Evolutionary conservation across 2,329 filamentous ascomycete species (phyloP), one percentile per base, ranked within the genome.

Genomic region (Laburnicola sp.): DNA sequence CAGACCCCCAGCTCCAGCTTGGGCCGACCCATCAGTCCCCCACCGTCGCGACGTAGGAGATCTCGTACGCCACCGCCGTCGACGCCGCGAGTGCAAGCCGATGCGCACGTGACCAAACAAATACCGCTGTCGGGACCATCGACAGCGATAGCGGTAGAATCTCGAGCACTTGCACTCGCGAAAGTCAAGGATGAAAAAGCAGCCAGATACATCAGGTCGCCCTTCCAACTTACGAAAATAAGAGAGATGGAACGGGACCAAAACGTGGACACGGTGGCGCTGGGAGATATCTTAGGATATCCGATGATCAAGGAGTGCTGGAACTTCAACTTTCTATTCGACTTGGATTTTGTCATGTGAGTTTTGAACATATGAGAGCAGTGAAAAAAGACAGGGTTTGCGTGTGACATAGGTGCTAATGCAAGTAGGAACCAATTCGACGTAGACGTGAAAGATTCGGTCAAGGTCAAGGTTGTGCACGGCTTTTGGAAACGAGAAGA

Each of bases 231-330:
- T 10, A 92, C 87, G 0, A 80, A 78, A 52, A 86, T 94, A 47
- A 78, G 76, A 26, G 86, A 88, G 60, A 75, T 92, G 0, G 77
- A 84, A 1, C 69, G 76, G 2, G 65, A 68, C 0, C 75, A 80
- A 54, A 94, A 95, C 73, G 73, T 77, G 23, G 88, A 87, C 67
- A 78, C 88, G 0, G 72, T 93, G 30, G 80, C 78, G 1, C 75
- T 94, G 7, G 74, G 75, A 3, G 87, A 90, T 51, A 78, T 95
- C 4, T 78, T 95, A 1, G 84, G 87, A 0, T 85, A 91, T 66
- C 87, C 88, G 0, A 76, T 91, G 55, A 89, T 94, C 48, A 80
- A 81, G 34, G 83, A 88, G 64, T 84, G 82, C 56, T 89, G 86
- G 86, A 79, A 86, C 48, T 89, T 89, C 70, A 88, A 89, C 63